Base-by-base conservation (phyloP, 2,329 filamentous ascomycete genomes). In the Verticillium klebahnii region DNA sequence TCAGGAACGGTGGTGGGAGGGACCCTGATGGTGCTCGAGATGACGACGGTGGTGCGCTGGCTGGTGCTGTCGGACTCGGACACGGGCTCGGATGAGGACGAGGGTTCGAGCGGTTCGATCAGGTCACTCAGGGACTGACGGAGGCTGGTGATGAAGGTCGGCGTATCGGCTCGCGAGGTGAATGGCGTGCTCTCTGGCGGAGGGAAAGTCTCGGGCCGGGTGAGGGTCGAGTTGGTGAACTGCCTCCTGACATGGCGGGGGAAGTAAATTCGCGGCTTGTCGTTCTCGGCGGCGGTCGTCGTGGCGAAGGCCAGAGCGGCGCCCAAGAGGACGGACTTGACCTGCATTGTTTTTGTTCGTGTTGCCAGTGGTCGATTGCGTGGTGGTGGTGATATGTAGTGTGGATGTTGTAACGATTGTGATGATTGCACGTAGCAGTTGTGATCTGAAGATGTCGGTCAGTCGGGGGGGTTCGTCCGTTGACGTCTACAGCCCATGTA, bases 171-270 rank as follows among this genome's bases (percentile, higher is more conserved):
- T 63, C 61, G 40, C 57, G 63, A 62, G 19, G 59, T 31, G 2
- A 67, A 67, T 4, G 69, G 66, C 45, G 69, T 65, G 50, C 67
- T 67, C 52, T 70, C 58, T 12, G 64, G 32, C 39, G 70, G 68
- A n/a, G 69, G 67, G 57, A 69, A 67, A 2, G 67, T 62, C 19
- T 65, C 67, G 32, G 67, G 60, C 59, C 70, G 70, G 50, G 75
- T 75, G 63, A 71, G 69, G n/a, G 79, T 80, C 15, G 70, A 71
- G 68, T 83, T 83, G 63, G 68, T 67, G 60, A 79, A 75, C 62
- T 82, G 75, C 60, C 83, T 79, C 74, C 82, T 86, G 68, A 87
- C 76, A 54, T 85, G 78, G 61, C 81, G 78, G 14, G 85, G 85
- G 65, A 82, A 86, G 71, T 86, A 87, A 68, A 85, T 83, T 69